Percentiles rank a stretch among this genome's conserved stretches.
phyloP scores from a whole-genome alignment of 208 protist species.

The Acanthamoeba lenticulata region DNA sequence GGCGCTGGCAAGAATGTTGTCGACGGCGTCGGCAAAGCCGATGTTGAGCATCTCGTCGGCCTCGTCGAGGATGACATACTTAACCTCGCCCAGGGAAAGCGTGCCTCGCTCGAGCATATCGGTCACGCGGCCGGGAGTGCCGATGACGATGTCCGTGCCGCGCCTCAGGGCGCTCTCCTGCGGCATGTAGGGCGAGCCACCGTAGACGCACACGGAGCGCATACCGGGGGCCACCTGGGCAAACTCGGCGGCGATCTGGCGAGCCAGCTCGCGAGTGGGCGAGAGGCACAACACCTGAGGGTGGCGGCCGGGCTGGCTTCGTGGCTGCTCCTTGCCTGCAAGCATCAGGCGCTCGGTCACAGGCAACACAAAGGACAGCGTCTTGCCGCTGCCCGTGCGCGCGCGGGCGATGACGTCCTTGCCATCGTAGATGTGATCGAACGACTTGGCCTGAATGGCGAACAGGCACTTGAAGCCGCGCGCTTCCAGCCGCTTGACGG shows the following conservation, averaged over 20 bases:
- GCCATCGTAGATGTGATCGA: slow-evolving; percentile 59
- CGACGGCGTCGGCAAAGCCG: slow-evolving; percentile 52
- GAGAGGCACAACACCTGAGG: slow-evolving; percentile 77
- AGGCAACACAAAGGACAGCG: slow-evolving; percentile 79
- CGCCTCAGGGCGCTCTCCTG: slow-evolving; percentile 47
- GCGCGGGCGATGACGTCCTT: slow-evolving; percentile 76
- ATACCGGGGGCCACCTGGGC: slow-evolving; percentile 24
- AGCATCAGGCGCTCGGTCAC: slow-evolving; percentile 66
- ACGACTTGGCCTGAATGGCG: slow-evolving; percentile 47
- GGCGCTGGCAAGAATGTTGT: not conserved
- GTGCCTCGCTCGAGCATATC: slow-evolving; percentile 37
- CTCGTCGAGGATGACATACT: slow-evolving; percentile 69
- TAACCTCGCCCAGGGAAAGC: not conserved
- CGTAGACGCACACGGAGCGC: slow-evolving; percentile 51
- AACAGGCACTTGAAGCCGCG: slow-evolving; percentile 50
- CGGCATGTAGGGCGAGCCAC: slow-evolving; percentile 55
- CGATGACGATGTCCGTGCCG: slow-evolving; percentile 61
- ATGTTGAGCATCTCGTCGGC: slow-evolving; percentile 73
- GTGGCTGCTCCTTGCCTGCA: not conserved
- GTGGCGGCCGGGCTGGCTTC: not conserved
- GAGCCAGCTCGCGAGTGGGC: slow-evolving; percentile 84
- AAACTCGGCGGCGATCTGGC: slow-evolving; percentile 78
- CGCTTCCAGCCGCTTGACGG: not conserved
- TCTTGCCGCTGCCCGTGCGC: slow-evolving; percentile 82
- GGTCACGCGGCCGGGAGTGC: slow-evolving; percentile 55